These are phyloP conservation scores for Wickerhamomyces sp. DNA, from an alignment of 1,139 yeast genomes.

Conservation along the genomic window DNA sequence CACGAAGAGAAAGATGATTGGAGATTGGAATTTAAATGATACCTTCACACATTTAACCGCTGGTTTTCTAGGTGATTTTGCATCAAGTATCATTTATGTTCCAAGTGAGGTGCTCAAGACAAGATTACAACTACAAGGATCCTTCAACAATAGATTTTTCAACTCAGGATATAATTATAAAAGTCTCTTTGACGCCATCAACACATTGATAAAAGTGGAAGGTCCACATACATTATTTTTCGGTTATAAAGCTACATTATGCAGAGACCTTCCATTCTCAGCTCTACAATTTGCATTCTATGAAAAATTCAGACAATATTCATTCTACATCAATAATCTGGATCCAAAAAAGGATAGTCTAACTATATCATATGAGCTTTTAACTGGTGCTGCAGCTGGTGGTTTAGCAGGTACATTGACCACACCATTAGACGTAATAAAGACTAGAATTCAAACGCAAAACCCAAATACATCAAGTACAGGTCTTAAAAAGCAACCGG, in stretches of 20 bases:
- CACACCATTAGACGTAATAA: conserved; percentile 87
- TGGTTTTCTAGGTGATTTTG: conserved; percentile 88
- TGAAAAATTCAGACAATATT: conserved; percentile 70
- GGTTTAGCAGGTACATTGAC: conserved; percentile 87
- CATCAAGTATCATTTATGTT: conserved; percentile 88
- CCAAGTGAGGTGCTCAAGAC: conserved; percentile 97
- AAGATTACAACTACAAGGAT: conserved; percentile 86
- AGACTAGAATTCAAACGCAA: conserved; percentile 89
- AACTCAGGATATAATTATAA: conserved; percentile 82
- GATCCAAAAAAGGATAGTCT: conserved; percentile 34
- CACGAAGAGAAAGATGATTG: conserved; percentile 65
- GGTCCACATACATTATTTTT: conserved; percentile 74
- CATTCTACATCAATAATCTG: conserved; percentile 29
- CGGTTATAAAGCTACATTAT: conserved; percentile 90
- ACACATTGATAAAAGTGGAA: conserved; percentile 58
- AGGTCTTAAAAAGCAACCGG: too few species aligned
- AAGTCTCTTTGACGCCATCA: conserved; percentile 63
- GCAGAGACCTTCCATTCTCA: conserved; percentile 89
- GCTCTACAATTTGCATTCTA: conserved; percentile 95
- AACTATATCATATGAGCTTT: conserved; percentile 57
- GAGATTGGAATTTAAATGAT: conserved; percentile 64
- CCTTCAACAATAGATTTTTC: conserved; percentile 73
- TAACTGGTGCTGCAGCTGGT: conserved; percentile 95
- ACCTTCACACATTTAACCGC: conserved; percentile 76
- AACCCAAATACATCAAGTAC: conserved; percentile 23